Conservation (phyloP, 345 rosid species). For the Pistacia integerrima region DNA sequence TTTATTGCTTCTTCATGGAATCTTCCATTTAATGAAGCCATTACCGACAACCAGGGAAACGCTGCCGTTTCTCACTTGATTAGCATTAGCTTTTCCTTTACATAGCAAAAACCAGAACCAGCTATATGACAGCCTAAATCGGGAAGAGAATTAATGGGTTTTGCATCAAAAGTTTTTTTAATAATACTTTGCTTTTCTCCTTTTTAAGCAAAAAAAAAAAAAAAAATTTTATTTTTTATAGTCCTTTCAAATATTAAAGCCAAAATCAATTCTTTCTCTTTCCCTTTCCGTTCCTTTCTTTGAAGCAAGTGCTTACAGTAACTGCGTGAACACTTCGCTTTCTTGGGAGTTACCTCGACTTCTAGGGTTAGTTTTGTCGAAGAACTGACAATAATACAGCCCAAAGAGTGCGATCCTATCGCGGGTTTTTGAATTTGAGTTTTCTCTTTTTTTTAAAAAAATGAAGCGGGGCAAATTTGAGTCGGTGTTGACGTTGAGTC, state of each 20-base stretch:
- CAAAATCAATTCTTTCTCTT: background rate
- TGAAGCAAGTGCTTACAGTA: background rate
- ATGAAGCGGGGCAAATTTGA: slow-evolving; percentile 53
- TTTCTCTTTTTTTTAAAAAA: background rate
- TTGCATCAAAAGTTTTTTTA: too few relatives aligned
- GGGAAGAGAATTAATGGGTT: too few relatives aligned
- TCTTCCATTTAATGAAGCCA: too few relatives aligned
- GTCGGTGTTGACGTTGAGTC: slow-evolving; percentile 33
- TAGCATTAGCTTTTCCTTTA: background rate
- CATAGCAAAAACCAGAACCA: background rate
- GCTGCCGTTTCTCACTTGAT: background rate
- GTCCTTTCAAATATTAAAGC: background rate
- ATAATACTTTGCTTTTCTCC: background rate
- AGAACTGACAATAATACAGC: background rate
- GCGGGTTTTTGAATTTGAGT: background rate
- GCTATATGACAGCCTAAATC: background rate
- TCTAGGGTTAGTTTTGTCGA: background rate
- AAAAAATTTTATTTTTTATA: background rate
- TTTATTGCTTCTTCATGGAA: too few relatives aligned
- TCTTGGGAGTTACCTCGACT: background rate
- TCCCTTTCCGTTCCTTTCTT: background rate
- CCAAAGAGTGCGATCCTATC: background rate
- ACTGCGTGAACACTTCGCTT: background rate
- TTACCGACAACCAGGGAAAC: background rate
- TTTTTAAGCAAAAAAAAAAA: background rate